Conservation (phyloP, 176 grass and related monocot genomes). For the Hsuehochloa calcarea region DNA sequence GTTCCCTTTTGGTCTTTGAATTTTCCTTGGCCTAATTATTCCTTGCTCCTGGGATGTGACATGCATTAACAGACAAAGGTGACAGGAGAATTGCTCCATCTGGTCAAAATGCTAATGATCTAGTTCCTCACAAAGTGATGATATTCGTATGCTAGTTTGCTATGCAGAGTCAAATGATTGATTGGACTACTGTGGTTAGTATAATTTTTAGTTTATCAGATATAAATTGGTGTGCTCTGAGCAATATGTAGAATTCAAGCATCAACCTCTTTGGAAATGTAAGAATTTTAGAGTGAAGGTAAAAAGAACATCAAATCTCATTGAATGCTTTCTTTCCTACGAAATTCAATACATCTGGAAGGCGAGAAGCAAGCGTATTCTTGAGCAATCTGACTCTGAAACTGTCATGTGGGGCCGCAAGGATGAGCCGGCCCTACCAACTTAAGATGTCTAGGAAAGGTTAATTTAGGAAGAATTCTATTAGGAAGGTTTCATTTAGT, state of each 20-base stretch:
- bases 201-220: conserved; percentile 4
- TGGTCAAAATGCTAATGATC: conserved; percentile 37
- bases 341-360: not conserved
- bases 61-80: conserved; percentile 6
- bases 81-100: not conserved
- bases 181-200: conserved; percentile 5
- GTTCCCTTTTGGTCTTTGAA: conserved; percentile 11
- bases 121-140: conserved; percentile 21
- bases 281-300: not conserved
- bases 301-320: not conserved
- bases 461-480: too few species aligned
- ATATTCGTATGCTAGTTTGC: not conserved
- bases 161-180: conserved; percentile 31
- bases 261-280: not conserved
- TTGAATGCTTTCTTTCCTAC: not conserved
- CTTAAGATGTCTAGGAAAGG: too few species aligned
- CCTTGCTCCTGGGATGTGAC: conserved; percentile 15
- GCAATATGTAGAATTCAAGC: not conserved
- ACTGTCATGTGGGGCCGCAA: too few species aligned
- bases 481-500: too few species aligned
- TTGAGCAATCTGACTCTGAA: not conserved
- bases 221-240: not conserved
- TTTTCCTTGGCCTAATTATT: conserved; percentile 36
- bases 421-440: too few species aligned
- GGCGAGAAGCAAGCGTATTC: not conserved